Base-by-base conservation (phyloP, 2,329 filamentous ascomycete genomes). In the Xylariaceae sp. region DNA sequence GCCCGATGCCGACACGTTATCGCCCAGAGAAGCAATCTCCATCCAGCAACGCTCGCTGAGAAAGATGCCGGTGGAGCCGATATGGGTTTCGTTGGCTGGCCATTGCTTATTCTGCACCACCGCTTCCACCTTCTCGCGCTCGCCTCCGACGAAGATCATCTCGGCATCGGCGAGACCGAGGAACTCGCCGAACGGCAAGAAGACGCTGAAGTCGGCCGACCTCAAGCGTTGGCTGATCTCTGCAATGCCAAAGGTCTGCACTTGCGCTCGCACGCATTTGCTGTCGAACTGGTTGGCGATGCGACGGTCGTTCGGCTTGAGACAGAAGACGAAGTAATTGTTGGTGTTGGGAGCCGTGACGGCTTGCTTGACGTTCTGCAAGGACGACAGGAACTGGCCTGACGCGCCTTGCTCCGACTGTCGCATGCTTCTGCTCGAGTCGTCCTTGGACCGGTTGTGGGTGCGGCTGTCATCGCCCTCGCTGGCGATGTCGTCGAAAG, bases 211-310 rank as follows among this genome's bases (percentile, higher is more conserved):
- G 61, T 98, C 92, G 0, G 90, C 90, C 39, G 90, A 90, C 34
- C 89, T 80, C 27, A 98, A 73, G 14, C 92, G 78, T 59, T 96
- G 89, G 59, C 89, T 95, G 61, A 98, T 96, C 59, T 98, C 92
- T 1, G 89, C 89, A 55, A 98, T 94, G 21, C 92, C 92, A 51
- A 97, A 87, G 0, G 88, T 94, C 59, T 97, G 90, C 1, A 98
- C 77, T 59, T 98, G 92, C 9, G 85, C 86, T 3, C 92, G 82
- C 15, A 98, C 92, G 59, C 92, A 98, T 64, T 97, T 97, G 74
- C 88, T 96, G 63, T 98, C 92, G 54, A 97, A 98, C 57, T 98
- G 92, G 52, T 98, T 98, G 46, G 92, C 90, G 50, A 98, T 98
- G 34, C 92, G 81, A 37, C 92, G 78, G 60, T 98, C 92, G 53